These are phyloP conservation scores for Erysimum cheiranthoides DNA, from an alignment of 345 rosid genomes.

Conservation along the genomic window DNA sequence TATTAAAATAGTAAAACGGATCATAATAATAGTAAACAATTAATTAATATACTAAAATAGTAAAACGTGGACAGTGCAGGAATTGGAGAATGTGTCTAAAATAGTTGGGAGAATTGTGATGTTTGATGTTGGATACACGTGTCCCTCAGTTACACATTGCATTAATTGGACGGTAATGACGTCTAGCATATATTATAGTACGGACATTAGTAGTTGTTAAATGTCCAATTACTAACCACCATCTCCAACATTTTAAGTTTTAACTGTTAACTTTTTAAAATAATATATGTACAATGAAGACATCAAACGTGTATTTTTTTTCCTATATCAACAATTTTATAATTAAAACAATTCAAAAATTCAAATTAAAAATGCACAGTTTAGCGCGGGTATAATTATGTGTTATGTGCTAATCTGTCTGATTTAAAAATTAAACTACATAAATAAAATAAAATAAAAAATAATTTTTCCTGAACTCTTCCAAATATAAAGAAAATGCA, in stretches of 20 bases:
- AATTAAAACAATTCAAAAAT: too few relatives aligned
- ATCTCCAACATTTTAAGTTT: not conserved
- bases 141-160: conserved; percentile 22
- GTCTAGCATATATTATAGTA: not conserved
- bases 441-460: too few relatives aligned
- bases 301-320: too few relatives aligned
- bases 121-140: conserved; percentile 28
- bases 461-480: too few relatives aligned
- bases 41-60: not conserved
- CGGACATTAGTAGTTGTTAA: conserved; percentile 2
- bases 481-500: too few relatives aligned
- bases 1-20: too few relatives aligned
- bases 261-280: not conserved
- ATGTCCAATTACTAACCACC: not conserved
- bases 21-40: not conserved
- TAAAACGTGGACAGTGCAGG: not conserved
- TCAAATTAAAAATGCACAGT: too few relatives aligned
- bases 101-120: conserved; percentile 25
- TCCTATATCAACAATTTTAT: too few relatives aligned
- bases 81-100: not conserved
- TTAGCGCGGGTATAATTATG: too few relatives aligned
- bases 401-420: too few relatives aligned
- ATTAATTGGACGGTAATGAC: conserved; percentile 21
- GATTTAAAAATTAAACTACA: too few relatives aligned
- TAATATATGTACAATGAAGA: not conserved